Evolutionary conservation across 2,329 filamentous ascomycete genomes (phyloP).

Genomic region (Ambrosiella beaveri): DNA sequence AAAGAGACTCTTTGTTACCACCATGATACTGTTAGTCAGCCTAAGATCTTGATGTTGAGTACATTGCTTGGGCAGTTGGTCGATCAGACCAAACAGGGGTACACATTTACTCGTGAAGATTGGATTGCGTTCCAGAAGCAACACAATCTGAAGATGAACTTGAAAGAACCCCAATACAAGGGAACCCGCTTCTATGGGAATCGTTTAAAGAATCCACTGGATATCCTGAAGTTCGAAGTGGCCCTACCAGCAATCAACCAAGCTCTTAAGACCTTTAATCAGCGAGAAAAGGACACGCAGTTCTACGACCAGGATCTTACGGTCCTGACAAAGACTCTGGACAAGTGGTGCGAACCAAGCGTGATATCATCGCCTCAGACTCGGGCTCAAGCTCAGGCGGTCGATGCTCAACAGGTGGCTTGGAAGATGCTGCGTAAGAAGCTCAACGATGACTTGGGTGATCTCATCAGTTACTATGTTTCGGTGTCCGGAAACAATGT

Average conservation of each 20-base stretch:
- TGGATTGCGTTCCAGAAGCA: conserved; percentile 23
- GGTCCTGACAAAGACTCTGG: conserved; percentile 20
- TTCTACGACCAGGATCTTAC: conserved; percentile 24
- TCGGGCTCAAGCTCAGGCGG: background rate
- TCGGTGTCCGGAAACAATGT: background rate
- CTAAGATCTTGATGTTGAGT: conserved; percentile 31
- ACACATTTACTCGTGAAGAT: conserved; percentile 27
- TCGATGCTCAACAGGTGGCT: background rate
- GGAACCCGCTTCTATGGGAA: conserved; percentile 15
- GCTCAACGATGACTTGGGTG: background rate
- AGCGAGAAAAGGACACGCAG: conserved; percentile 12
- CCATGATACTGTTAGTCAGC: conserved; percentile 30
- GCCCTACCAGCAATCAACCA: conserved; percentile 26
- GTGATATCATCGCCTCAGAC: background rate
- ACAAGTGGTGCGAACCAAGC: conserved; percentile 14
- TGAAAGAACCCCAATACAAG: conserved; percentile 26
- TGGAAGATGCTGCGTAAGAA: conserved; percentile 1
- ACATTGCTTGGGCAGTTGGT: conserved; percentile 36
- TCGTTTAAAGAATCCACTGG: conserved; percentile 32
- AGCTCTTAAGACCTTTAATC: conserved; percentile 19
- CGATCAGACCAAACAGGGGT: conserved; percentile 39
- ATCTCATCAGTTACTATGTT: background rate
- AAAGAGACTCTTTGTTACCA: conserved; percentile 48
- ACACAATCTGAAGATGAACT: background rate
- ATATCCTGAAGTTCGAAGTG: conserved; percentile 41